A percentile compares a stretch with the other conserved stretches of the same genome.
Conservation (phyloP, 2,329 filamentous ascomycete genomes). For the Cytospora paraplurivora region DNA sequence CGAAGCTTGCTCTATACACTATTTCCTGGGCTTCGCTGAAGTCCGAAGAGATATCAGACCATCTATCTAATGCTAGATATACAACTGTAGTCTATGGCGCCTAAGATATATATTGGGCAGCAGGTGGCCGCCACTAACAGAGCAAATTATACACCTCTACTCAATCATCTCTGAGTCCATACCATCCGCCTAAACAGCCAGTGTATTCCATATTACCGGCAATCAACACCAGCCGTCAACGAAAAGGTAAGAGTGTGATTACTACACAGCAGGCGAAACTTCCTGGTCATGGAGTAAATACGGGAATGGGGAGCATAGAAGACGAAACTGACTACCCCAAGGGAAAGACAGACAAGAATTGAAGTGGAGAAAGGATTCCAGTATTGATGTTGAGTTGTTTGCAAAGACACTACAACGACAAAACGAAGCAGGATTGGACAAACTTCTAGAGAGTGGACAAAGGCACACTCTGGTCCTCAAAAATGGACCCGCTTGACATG, state of each 20-base stretch:
- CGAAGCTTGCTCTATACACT: too few relatives aligned
- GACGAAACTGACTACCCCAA: background rate
- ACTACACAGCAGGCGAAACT: background rate
- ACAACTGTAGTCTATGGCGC: background rate
- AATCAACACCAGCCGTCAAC: background rate
- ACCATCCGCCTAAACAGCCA: background rate
- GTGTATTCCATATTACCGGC: background rate
- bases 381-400: background rate
- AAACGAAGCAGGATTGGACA: background rate
- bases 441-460: background rate
- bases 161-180: background rate
- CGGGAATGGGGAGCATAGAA: background rate
- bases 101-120: background rate
- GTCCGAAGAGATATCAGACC: background rate
- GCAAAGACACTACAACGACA: background rate
- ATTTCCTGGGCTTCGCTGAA: too few relatives aligned
- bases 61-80: background rate
- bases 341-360: background rate
- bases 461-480: background rate
- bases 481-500: background rate
- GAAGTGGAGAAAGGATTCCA: background rate
- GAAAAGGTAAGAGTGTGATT: background rate
- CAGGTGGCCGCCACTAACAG: background rate
- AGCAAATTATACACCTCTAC: background rate
- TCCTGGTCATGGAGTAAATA: background rate